phyloP scores from a whole-genome alignment of 2,329 filamentous ascomycete genomes.

The Dryadomyces quercus-mongolicae region DNA sequence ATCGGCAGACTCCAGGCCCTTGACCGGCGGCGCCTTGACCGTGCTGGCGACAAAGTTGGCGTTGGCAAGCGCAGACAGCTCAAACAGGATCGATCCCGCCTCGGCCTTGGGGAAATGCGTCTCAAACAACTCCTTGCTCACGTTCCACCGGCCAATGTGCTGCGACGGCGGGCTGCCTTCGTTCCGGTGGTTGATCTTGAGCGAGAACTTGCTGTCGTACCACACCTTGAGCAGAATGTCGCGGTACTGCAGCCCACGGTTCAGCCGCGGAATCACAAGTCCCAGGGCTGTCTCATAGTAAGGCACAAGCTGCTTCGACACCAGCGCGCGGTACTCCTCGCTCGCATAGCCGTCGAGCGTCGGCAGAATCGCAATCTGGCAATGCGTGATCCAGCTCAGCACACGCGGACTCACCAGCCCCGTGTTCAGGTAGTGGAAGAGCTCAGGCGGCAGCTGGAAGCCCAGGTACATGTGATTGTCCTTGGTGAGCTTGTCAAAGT shows the following conservation, averaged over 20 bases:
- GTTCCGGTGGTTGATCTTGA: conserved; percentile 52
- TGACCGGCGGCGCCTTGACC: conserved; percentile 43
- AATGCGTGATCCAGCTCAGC: conserved; percentile 70
- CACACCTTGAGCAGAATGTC: conserved; percentile 68
- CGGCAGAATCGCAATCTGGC: conserved; percentile 66
- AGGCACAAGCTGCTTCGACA: conserved; percentile 61
- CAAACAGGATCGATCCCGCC: conserved; percentile 40
- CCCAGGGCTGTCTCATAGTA: conserved; percentile 66
- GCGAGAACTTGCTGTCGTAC: conserved; percentile 62
- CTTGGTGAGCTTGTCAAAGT: conserved; percentile 59
- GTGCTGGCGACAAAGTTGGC: conserved; percentile 58
- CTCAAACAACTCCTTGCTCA: conserved; percentile 46
- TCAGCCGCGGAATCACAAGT: conserved; percentile 65
- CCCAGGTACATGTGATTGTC: conserved; percentile 87
- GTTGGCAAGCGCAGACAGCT: conserved; percentile 57
- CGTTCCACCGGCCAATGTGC: conserved; percentile 54
- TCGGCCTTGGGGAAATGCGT: conserved; percentile 31
- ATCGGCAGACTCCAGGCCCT: conserved; percentile 46
- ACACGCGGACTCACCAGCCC: conserved; percentile 71
- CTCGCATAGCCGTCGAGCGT: conserved; percentile 76
- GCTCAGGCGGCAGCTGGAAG: conserved; percentile 77
- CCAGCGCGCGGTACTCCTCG: conserved; percentile 67
- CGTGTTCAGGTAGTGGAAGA: conserved; percentile 79
- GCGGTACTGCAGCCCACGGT: conserved; percentile 74
- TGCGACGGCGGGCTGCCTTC: conserved; percentile 34